These are phyloP conservation scores for Scedosporium boydii DNA, from an alignment of 2,329 filamentous ascomycete genomes.

Conservation along the genomic window DNA sequence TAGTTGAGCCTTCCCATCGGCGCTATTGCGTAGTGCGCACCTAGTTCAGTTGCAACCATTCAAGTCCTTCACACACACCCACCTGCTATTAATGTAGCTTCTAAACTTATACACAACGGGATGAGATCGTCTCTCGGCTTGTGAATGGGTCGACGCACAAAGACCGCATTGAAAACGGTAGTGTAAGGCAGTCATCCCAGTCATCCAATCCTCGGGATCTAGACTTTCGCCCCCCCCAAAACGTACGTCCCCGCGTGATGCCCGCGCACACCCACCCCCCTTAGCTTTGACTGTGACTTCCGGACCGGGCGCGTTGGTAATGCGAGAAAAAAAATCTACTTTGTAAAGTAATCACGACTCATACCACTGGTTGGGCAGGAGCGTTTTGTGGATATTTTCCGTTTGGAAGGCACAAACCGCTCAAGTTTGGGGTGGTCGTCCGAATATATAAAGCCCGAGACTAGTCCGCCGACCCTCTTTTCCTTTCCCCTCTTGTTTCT, in stretches of 20 bases:
- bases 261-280: background rate
- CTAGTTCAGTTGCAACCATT: too few species aligned
- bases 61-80: too few species aligned
- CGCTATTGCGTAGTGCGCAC: too few species aligned
- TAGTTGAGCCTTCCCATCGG: too few species aligned
- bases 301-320: background rate
- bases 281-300: background rate
- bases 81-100: too few species aligned
- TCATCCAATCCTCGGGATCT: background rate
- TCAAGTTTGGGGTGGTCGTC: background rate
- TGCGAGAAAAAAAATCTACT: background rate
- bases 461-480: background rate
- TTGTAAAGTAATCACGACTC: background rate
- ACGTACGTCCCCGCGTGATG: background rate
- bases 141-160: background rate
- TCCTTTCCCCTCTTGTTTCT: background rate
- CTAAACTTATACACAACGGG: background rate
- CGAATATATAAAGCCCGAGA: background rate
- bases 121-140: background rate
- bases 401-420: background rate
- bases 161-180: background rate
- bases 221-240: background rate
- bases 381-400: background rate
- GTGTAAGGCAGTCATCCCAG: background rate
- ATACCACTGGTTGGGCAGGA: background rate